Percentiles rank a stretch among this genome's conserved stretches.
phyloP scores from a whole-genome alignment of 75 land plant genomes.

The Selaginella tamariscina region DNA sequence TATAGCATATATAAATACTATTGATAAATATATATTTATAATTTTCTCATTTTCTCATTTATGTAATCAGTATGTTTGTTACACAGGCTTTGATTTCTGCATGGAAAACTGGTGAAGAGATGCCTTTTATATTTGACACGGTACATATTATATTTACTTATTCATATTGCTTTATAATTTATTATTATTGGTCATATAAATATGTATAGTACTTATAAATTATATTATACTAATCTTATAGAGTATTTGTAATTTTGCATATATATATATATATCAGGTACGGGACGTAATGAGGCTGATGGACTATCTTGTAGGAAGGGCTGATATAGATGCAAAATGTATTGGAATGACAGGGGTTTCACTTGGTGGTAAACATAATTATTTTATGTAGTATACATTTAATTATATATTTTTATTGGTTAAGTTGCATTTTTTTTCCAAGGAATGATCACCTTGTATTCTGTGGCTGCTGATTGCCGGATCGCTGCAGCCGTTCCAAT shows the following conservation, averaged over 20 bases:
- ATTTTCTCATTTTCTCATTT: not conserved
- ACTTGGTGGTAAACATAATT: slow-evolving; percentile 51
- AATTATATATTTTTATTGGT: not conserved
- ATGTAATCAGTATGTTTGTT: not conserved
- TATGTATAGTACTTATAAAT: not conserved
- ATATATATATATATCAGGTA: slow-evolving; percentile 25
- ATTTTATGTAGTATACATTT: not conserved
- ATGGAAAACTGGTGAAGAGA: slow-evolving; percentile 80
- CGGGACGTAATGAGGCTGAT: slow-evolving; percentile 87
- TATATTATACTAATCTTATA: not conserved
- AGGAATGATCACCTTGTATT: not conserved
- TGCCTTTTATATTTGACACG: slow-evolving; percentile 96
- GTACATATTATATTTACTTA: slow-evolving; percentile 22
- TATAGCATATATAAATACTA: too few species aligned
- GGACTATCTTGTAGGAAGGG: slow-evolving; percentile 61
- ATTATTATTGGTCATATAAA: not conserved
- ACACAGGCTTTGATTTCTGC: slow-evolving; percentile 80
- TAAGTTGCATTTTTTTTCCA: not conserved
- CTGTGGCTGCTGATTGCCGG: slow-evolving; percentile 1
- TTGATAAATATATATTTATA: too few species aligned
- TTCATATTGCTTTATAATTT: not conserved
- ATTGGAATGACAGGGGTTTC: slow-evolving; percentile 95
- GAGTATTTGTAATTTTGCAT: too few species aligned
- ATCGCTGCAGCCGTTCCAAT: slow-evolving; percentile 1
- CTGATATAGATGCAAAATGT: slow-evolving; percentile 53